Conservation (phyloP, 345 rosid genomes). For the Excoecaria agallocha region DNA sequence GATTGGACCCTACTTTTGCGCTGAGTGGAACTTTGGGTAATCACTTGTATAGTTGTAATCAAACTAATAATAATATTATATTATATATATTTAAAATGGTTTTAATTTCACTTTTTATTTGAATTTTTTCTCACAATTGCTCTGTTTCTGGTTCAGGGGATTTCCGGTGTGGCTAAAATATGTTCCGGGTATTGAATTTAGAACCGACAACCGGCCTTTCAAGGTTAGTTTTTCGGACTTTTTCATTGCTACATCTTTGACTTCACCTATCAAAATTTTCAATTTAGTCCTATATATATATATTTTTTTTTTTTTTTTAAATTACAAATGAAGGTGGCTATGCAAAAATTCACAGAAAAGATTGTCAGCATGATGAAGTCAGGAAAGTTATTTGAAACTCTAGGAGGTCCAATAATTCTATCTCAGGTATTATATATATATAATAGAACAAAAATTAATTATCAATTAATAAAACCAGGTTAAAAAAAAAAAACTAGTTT, state of each 20-base stretch:
- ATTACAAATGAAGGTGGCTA: constrained; percentile 26
- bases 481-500: no score
- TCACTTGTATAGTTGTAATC: no score
- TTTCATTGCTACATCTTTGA: not conserved
- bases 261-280: not conserved
- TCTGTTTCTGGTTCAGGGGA: constrained; percentile 31
- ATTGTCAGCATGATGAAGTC: constrained; percentile 44
- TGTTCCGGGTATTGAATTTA: constrained; percentile 31
- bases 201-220: constrained; percentile 34
- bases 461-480: no score
- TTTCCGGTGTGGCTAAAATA: constrained; percentile 36
- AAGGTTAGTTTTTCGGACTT: constrained; percentile 15
- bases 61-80: no score
- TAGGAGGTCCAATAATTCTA: constrained; percentile 52
- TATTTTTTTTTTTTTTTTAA: constrained; percentile 1
- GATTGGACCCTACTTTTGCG: no score
- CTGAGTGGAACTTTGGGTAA: no score
- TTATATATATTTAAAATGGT: no score
- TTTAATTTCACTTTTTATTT: no score
- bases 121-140: constrained; percentile 4
- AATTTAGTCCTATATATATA: not conserved
- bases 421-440: no score
- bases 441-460: no score
- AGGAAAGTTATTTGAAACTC: constrained; percentile 40
- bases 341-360: constrained; percentile 46